These are phyloP conservation scores for Rhododendron griersonianum DNA, from an alignment of 148 eudicot species.

Conservation along the genomic window DNA sequence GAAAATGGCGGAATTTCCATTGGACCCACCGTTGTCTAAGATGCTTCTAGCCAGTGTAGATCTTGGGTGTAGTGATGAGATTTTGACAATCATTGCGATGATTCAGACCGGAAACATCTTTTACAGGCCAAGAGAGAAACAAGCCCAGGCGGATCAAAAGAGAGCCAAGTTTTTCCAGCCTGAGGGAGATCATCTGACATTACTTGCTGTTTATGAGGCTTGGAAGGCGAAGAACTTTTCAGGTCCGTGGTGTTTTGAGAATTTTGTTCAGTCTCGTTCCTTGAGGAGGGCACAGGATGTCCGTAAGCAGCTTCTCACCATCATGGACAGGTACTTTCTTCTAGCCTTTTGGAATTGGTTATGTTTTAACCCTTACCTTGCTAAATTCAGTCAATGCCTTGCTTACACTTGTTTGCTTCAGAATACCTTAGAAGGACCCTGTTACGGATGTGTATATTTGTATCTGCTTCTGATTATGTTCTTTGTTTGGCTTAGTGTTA, in stretches of 20 bases:
- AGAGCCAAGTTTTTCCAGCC: conserved; percentile 95
- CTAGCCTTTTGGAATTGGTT: not conserved
- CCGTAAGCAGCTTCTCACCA: conserved; percentile 83
- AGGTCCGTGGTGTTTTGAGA: conserved; percentile 93
- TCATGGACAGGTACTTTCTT: conserved; percentile 86
- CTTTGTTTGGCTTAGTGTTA: not conserved
- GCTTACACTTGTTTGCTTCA: not conserved
- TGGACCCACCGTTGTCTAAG: conserved; percentile 88
- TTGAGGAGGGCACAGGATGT: conserved; percentile 96
- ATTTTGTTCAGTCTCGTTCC: conserved; percentile 90
- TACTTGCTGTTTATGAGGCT: conserved; percentile 97
- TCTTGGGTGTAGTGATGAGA: conserved; percentile 95
- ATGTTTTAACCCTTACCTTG: not conserved
- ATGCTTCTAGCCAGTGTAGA: conserved; percentile 95
- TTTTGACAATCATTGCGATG: conserved; percentile 92
- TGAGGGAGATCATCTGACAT: conserved; percentile 90
- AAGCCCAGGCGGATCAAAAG: conserved; percentile 94
- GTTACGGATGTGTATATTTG: not conserved
- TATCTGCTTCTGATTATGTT: not conserved
- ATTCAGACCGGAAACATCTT: conserved; percentile 88
- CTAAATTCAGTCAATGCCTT: not conserved
- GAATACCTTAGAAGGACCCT: not conserved
- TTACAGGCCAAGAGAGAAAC: conserved; percentile 91
- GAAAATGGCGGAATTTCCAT: conserved; percentile 92
- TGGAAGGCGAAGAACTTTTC: conserved; percentile 95